A percentile compares a stretch with the other conserved stretches of the same genome.
Evolutionary conservation across 2,329 filamentous ascomycete species (phyloP).

Genomic region (Cladorrhinum sp.): DNA sequence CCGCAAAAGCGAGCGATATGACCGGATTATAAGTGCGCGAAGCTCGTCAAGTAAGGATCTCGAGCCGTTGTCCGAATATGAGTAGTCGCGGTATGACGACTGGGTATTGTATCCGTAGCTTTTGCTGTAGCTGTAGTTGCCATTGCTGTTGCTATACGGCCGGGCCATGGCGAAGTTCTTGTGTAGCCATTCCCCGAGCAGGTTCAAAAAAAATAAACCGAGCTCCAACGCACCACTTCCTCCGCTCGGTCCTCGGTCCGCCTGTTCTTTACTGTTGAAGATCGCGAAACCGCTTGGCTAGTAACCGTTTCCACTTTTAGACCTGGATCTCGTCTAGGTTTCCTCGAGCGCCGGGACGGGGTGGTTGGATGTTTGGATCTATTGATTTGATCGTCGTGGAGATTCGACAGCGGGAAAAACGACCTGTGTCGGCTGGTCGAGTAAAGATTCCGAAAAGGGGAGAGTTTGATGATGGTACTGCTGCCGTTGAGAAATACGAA

Average conservation of each 20-base stretch:
- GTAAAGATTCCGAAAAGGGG: background rate
- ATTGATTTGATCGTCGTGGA: background rate
- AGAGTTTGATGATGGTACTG: background rate
- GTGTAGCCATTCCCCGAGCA: slow-evolving; percentile 31
- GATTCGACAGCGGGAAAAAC: background rate
- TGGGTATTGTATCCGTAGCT: slow-evolving; percentile 14
- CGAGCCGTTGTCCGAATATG: slow-evolving; percentile 29
- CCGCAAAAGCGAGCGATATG: slow-evolving; percentile 35
- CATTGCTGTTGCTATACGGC: slow-evolving; percentile 37
- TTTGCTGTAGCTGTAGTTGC: slow-evolving; percentile 14
- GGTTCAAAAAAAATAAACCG: background rate
- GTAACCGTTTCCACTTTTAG: background rate
- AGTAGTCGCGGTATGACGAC: slow-evolving; percentile 25
- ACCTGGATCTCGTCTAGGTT: background rate
- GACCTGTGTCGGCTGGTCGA: background rate
- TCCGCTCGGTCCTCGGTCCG: background rate
- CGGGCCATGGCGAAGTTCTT: slow-evolving; percentile 34
- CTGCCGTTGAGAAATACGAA: background rate
- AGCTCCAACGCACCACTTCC: background rate
- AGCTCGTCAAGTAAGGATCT: slow-evolving; percentile 39
- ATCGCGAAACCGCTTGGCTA: background rate
- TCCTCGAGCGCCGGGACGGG: background rate
- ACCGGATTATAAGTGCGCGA: slow-evolving; percentile 28
- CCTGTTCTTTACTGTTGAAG: background rate
- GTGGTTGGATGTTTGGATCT: background rate